Conservation (phyloP, 2,329 filamentous ascomycete genomes). For the Talaromyces sp. region DNA sequence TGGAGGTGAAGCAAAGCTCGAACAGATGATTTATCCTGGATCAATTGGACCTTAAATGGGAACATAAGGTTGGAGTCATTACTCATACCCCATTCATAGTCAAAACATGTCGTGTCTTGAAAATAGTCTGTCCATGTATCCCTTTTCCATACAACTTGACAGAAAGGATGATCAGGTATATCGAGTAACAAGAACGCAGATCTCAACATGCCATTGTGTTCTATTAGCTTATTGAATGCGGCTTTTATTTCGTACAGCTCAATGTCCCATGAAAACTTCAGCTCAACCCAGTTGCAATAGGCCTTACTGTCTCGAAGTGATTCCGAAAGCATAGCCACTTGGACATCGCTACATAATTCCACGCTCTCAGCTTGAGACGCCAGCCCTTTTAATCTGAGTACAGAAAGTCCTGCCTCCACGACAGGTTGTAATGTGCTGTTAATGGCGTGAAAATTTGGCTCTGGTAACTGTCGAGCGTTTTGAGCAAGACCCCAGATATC, state of each 20-base stretch:
- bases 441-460: not conserved
- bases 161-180: constrained; percentile 48
- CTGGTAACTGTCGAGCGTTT: not conserved
- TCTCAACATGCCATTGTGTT: constrained; percentile 64
- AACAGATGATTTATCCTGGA: constrained; percentile 20
- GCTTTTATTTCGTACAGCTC: constrained; percentile 41
- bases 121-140: constrained; percentile 46
- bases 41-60: constrained; percentile 63
- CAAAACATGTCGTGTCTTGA: constrained; percentile 37
- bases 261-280: constrained; percentile 51
- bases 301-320: constrained; percentile 57
- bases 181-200: constrained; percentile 65
- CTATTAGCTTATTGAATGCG: constrained; percentile 51
- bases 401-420: constrained; percentile 32
- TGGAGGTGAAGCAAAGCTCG: constrained; percentile 60
- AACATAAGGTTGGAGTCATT: constrained; percentile 45
- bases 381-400: constrained; percentile 39
- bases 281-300: constrained; percentile 75
- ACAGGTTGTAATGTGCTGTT: constrained; percentile 19
- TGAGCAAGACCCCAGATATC: constrained; percentile 34
- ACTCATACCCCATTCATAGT: constrained; percentile 38
- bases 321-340: constrained; percentile 76
- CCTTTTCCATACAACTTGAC: constrained; percentile 61
- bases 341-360: constrained; percentile 66
- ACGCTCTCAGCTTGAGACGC: constrained; percentile 35